Conservation (phyloP, 192 early-diverging fungal genomes). For the Entomortierella parvispora region DNA sequence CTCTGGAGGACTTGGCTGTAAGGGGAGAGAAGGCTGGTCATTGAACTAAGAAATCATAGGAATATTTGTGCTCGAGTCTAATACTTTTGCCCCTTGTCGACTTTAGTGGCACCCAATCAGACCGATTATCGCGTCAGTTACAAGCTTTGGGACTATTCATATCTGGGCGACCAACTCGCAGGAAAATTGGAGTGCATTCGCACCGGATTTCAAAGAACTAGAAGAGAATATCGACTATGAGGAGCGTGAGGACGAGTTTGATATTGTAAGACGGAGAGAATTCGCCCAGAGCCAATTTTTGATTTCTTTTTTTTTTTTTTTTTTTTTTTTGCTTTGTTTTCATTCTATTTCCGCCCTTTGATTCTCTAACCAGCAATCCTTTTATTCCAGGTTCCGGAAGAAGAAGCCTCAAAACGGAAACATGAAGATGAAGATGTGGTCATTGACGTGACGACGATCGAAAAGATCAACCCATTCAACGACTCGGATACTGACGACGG, state of each 20-base stretch:
- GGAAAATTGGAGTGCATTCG: conserved; percentile 94
- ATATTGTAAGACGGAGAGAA: conserved; percentile 60
- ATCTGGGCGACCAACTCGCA: conserved; percentile 85
- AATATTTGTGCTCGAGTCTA: too few species aligned
- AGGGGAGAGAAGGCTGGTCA: too few species aligned
- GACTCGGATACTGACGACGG: conserved; percentile 59
- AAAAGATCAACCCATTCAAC: conserved; percentile 58
- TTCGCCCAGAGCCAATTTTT: background rate
- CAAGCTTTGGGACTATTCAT: conserved; percentile 83
- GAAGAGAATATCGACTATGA: conserved; percentile 96
- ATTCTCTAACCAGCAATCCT: background rate
- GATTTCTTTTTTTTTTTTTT: background rate
- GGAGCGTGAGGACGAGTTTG: conserved; percentile 95
- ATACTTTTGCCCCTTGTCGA: background rate
- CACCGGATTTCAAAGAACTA: conserved; percentile 91
- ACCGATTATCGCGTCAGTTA: conserved; percentile 86
- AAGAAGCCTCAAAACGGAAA: conserved; percentile 54
- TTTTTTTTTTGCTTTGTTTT: background rate
- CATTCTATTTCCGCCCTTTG: background rate
- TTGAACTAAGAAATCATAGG: too few species aligned
- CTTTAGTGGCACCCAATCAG: conserved; percentile 86
- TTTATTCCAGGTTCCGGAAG: conserved; percentile 38
- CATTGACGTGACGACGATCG: conserved; percentile 62
- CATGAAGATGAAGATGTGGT: conserved; percentile 56
- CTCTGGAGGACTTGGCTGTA: conserved; percentile 82